Evolutionary conservation across 2,329 filamentous ascomycete species (phyloP).

Genomic region (Dactylellina sp.): DNA sequence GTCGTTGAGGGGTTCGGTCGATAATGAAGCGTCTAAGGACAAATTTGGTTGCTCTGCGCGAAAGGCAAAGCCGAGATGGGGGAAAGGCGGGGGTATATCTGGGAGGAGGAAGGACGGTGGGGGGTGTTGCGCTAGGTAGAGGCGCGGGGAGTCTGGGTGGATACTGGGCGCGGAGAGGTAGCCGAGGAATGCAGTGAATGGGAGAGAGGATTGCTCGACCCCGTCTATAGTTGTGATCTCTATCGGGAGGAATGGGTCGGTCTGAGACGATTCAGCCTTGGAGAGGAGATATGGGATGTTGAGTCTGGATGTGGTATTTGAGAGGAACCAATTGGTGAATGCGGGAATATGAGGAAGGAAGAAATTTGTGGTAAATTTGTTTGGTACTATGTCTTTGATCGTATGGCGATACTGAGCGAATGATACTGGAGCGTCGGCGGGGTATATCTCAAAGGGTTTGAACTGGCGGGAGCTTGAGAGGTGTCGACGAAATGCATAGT

Average conservation of each 20-base stretch:
- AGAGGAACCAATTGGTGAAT: slow-evolving; percentile 39
- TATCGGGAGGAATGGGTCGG: slow-evolving; percentile 13
- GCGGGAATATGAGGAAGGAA: slow-evolving; percentile 29
- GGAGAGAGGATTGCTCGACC: neutral
- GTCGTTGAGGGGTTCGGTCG: neutral
- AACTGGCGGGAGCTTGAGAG: slow-evolving; percentile 12
- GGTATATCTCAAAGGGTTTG: slow-evolving; percentile 31
- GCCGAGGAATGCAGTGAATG: slow-evolving; percentile 13
- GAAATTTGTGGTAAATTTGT: slow-evolving; percentile 20
- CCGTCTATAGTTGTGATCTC: slow-evolving; percentile 7
- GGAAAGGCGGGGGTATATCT: slow-evolving; percentile 33
- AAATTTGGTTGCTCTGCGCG: slow-evolving; percentile 15
- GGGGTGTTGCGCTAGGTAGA: slow-evolving; percentile 43
- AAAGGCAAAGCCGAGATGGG: slow-evolving; percentile 28
- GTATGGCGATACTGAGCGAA: slow-evolving; percentile 14
- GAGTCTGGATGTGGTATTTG: slow-evolving; percentile 7
- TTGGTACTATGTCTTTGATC: slow-evolving; percentile 1
- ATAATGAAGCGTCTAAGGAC: neutral
- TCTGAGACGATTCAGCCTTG: neutral
- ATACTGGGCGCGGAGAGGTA: slow-evolving; percentile 18
- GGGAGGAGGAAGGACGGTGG: slow-evolving; percentile 11
- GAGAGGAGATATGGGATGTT: slow-evolving; percentile 28
- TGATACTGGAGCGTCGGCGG: neutral
- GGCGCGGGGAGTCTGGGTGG: neutral
- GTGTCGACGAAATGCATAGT: slow-evolving; percentile 16